A percentile compares a stretch with the other conserved stretches of the same genome.
These are phyloP conservation scores for Colletotrichum tropicale DNA, from an alignment of 2,329 filamentous ascomycete genomes.

Conservation along the genomic window DNA sequence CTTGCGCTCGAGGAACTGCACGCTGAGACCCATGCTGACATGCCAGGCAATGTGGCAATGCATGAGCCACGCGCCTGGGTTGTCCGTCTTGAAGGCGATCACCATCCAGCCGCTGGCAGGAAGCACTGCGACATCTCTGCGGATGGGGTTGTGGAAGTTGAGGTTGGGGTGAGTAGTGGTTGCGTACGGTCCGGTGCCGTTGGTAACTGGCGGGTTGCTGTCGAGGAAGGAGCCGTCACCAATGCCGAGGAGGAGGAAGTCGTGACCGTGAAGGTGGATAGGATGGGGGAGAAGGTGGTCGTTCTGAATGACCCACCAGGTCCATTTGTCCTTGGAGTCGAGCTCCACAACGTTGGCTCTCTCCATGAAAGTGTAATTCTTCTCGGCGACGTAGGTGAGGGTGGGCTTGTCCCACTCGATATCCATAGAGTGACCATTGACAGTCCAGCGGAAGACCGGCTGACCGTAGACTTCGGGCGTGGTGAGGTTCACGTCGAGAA, in stretches of 20 bases:
- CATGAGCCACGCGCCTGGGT: slow-evolving; percentile 53
- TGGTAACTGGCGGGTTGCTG: neutral
- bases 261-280: slow-evolving; percentile 54
- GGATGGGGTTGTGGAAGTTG: slow-evolving; percentile 44
- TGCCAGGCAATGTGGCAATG: slow-evolving; percentile 58
- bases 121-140: slow-evolving; percentile 51
- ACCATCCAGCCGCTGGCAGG: slow-evolving; percentile 47
- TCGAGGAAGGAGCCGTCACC: slow-evolving; percentile 21
- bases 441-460: slow-evolving; percentile 30
- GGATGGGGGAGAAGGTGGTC: slow-evolving; percentile 40
- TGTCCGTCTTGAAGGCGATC: slow-evolving; percentile 52
- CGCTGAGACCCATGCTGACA: slow-evolving; percentile 48
- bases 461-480: slow-evolving; percentile 17
- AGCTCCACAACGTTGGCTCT: slow-evolving; percentile 25
- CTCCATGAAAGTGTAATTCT: slow-evolving; percentile 19
- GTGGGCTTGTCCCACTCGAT: slow-evolving; percentile 44
- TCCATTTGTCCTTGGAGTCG: slow-evolving; percentile 27
- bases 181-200: neutral
- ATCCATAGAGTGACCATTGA: slow-evolving; percentile 34
- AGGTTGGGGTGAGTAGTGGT: slow-evolving; percentile 28
- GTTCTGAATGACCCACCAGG: slow-evolving; percentile 35
- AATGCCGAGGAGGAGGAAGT: slow-evolving; percentile 34
- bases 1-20: slow-evolving; percentile 53
- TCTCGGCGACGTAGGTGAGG: slow-evolving; percentile 30
- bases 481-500: slow-evolving; percentile 24